Conservation (phyloP, 2,329 filamentous ascomycete species). For the Fusarium liriodendri region DNA sequence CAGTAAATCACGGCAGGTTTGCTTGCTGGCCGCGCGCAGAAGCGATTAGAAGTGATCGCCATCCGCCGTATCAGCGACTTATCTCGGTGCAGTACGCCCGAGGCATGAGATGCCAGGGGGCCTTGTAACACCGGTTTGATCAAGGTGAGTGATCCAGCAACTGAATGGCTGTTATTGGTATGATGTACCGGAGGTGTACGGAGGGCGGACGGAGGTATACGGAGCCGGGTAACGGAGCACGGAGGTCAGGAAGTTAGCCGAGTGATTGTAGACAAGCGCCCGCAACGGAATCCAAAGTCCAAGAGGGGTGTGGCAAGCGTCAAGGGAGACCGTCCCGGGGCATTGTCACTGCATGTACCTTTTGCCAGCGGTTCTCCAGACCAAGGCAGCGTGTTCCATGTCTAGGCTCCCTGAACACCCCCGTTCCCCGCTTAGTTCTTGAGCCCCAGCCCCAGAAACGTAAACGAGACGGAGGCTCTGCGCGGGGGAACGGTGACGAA, state of each 20-base stretch:
- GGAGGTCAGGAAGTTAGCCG: slow-evolving; percentile 44
- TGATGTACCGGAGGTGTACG: slow-evolving; percentile 32
- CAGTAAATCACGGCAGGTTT: background rate
- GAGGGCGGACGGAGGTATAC: slow-evolving; percentile 24
- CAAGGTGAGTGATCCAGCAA: slow-evolving; percentile 10
- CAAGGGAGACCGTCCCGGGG: slow-evolving; percentile 7
- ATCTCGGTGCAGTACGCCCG: slow-evolving; percentile 13
- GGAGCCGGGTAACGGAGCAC: slow-evolving; percentile 35
- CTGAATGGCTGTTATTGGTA: slow-evolving; percentile 5
- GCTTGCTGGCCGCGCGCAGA: slow-evolving; percentile 2
- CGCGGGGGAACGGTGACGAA: slow-evolving; percentile 35
- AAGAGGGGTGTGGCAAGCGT: slow-evolving; percentile 13
- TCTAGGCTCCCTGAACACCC: slow-evolving; percentile 21
- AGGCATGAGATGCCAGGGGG: background rate
- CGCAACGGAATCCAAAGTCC: slow-evolving; percentile 29
- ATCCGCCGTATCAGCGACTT: background rate
- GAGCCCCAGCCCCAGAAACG: slow-evolving; percentile 39
- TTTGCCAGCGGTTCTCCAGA: slow-evolving; percentile 10
- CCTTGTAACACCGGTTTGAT: background rate
- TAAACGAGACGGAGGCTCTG: slow-evolving; percentile 42
- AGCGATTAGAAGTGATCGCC: slow-evolving; percentile 23
- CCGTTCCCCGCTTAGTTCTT: slow-evolving; percentile 33
- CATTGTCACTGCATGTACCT: slow-evolving; percentile 1
- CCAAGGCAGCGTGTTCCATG: slow-evolving; percentile 6
- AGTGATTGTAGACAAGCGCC: slow-evolving; percentile 37